Base-by-base conservation (phyloP, 805 yeast species). In the Blastobotrys americana region DNA sequence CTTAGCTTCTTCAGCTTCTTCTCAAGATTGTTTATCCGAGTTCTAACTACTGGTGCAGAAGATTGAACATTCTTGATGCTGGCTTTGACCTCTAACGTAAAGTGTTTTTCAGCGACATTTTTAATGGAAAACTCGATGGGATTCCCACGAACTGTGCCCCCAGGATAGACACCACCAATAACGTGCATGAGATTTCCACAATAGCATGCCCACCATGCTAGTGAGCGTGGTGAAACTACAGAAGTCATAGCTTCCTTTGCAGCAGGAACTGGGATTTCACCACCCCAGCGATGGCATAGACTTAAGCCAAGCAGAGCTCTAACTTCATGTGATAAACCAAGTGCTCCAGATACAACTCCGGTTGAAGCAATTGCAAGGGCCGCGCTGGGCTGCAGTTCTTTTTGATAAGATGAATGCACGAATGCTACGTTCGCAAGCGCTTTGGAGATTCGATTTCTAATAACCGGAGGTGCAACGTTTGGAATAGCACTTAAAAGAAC, bases 271-370 rank as follows among this genome's bases (percentile, higher is more conserved):
- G 86, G 83, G 10, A 82, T 66, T 50, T 81, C 87, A 3, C 84
- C 86, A 28, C 90, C 90, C 90, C 90, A 84, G 52, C 93, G 68
- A 54, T 82, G 85, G 64, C 87, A 79, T 20, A 83, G 65, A 2
- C 87, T 84, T 23, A 83, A 72, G 0, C 90, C 90, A 9, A 82
- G 72, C 39, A 84, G 63, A 0, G 86, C 87, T 44, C 89, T 67
- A 2, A 78, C 78, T 51, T 80, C 72, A 58, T 84, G 90, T 1
- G 86, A 76, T 38, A 83, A 61, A 4, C 90, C 93, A 59, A 82
- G 86, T 3, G 82, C 73, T 0, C 88, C 87, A 0, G 89, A 80
- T 42, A 83, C 75, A 16, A 81, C 74, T 17, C 93, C 93, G 0
- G 85, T 74, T 0, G 83, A 76, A 5, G 86, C 88, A 19, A 82